These are phyloP conservation scores for Closterium sp. DNA, from an alignment of 139 green algal species.

Conservation along the genomic window DNA sequence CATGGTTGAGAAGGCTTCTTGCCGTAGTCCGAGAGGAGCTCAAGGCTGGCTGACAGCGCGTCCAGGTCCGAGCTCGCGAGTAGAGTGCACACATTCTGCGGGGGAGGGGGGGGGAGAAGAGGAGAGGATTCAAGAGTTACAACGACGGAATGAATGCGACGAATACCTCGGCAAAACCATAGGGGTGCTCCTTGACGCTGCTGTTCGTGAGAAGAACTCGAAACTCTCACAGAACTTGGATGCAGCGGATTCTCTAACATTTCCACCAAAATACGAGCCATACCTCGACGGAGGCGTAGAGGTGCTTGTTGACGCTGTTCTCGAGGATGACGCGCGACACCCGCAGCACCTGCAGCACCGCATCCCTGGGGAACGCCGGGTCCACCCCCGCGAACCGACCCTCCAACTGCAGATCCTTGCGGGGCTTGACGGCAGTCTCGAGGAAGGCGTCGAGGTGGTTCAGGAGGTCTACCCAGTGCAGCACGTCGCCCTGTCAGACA, in stretches of 20 bases:
- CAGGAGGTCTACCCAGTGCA: conserved; percentile 83
- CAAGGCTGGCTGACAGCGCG: background rate
- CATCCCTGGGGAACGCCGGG: conserved; percentile 62
- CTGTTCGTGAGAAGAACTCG: too few relatives aligned
- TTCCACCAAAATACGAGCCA: too few relatives aligned
- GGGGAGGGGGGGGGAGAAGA: background rate
- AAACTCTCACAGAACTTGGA: too few relatives aligned
- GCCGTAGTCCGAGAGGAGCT: background rate
- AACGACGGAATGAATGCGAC: background rate
- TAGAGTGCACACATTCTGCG: background rate
- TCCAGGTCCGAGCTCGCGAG: background rate
- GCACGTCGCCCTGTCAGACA: conserved; percentile 79
- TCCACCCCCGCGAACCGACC: conserved; percentile 1
- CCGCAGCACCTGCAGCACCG: conserved; percentile 67
- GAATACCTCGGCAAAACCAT: conserved; percentile 85
- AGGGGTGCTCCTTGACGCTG: conserved; percentile 87
- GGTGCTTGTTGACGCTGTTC: conserved; percentile 87
- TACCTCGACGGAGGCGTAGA: conserved; percentile 87
- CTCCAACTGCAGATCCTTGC: conserved; percentile 68
- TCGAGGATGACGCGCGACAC: conserved; percentile 77
- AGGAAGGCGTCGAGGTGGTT: conserved; percentile 84
- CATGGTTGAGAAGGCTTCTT: too few relatives aligned
- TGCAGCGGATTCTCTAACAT: too few relatives aligned
- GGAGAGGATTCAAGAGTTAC: background rate
- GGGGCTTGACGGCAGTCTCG: conserved; percentile 62